Conservation (phyloP, 169 alveolate genomes). For the Cryptosporidium bovis region DNA sequence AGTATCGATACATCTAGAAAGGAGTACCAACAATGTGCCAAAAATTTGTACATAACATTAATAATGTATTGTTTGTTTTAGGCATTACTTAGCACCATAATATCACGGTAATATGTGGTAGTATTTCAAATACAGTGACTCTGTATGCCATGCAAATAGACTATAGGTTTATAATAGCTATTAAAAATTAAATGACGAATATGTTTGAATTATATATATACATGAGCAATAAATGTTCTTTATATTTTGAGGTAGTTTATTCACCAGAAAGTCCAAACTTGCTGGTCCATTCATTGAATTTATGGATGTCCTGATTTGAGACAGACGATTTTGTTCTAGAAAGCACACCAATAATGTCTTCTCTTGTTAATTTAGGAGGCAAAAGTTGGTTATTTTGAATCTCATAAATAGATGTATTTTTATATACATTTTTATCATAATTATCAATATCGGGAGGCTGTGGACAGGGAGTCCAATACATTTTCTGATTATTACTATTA, state of each 20-base stretch:
- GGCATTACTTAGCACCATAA: slow-evolving; percentile 74
- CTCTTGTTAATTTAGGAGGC: slow-evolving; percentile 48
- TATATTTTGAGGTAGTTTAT: not conserved
- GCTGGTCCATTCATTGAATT: slow-evolving; percentile 55
- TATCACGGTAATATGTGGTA: not conserved
- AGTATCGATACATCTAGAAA: not conserved
- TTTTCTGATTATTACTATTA: not conserved
- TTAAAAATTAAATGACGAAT: not conserved
- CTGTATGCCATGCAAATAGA: slow-evolving; percentile 47
- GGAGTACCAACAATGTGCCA: slow-evolving; percentile 36
- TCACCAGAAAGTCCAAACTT: slow-evolving; percentile 68
- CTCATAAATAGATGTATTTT: slow-evolving; percentile 42
- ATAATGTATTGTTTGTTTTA: not conserved
- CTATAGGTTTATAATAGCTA: not conserved
- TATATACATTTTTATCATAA: slow-evolving; percentile 9
- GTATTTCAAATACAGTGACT: slow-evolving; percentile 61
- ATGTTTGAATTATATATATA: not conserved
- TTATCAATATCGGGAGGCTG: slow-evolving; percentile 11
- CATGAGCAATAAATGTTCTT: not conserved
- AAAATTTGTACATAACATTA: not conserved
- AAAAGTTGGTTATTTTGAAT: slow-evolving; percentile 62
- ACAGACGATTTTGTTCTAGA: slow-evolving; percentile 43
- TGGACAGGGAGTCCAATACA: slow-evolving; percentile 69
- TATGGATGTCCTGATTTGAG: slow-evolving; percentile 20
- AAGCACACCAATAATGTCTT: slow-evolving; percentile 36